phyloP scores from a whole-genome alignment of 768 basidiomycete genomes.

The Panaeolus cyanescens region DNA sequence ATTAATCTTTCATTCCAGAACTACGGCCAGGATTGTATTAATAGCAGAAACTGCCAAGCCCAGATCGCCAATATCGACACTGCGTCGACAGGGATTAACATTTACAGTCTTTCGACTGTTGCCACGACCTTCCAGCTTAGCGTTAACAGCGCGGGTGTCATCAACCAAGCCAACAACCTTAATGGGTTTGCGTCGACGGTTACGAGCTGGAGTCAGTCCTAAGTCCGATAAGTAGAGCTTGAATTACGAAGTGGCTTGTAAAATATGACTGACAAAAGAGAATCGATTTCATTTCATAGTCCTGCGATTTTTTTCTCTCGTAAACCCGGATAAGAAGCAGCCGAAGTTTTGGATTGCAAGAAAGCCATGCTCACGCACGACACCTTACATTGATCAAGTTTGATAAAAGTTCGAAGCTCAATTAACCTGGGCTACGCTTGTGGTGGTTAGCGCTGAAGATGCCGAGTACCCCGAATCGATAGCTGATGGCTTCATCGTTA shows the following conservation, averaged over 20 bases:
- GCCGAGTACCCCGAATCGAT: constrained; percentile 1
- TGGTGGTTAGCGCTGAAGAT: too few species aligned
- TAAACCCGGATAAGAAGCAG: too few species aligned
- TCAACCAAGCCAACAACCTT: constrained; percentile 47
- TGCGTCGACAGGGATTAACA: constrained; percentile 41
- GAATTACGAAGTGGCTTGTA: neutral
- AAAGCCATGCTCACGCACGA: too few species aligned
- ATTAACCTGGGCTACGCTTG: too few species aligned
- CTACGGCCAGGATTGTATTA: constrained; percentile 53
- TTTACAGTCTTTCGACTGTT: constrained; percentile 65
- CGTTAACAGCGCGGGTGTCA: constrained; percentile 45
- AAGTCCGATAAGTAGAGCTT: neutral
- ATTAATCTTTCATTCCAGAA: constrained; percentile 33
- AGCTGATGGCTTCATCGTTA: neutral
- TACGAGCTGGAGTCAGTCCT: constrained; percentile 46
- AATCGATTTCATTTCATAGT: too few species aligned
- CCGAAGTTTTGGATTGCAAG: too few species aligned
- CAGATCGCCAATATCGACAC: constrained; percentile 57
- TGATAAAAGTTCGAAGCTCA: too few species aligned
- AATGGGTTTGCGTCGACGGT: constrained; percentile 61
- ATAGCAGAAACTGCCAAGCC: constrained; percentile 49
- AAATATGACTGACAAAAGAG: neutral
- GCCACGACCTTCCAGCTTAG: constrained; percentile 57
- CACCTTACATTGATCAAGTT: too few species aligned
- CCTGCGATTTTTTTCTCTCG: too few species aligned